Evolutionary conservation across 768 basidiomycete species (phyloP), one percentile per base, ranked within the genome.

Genomic region (Macrolepiota dolichaula): DNA sequence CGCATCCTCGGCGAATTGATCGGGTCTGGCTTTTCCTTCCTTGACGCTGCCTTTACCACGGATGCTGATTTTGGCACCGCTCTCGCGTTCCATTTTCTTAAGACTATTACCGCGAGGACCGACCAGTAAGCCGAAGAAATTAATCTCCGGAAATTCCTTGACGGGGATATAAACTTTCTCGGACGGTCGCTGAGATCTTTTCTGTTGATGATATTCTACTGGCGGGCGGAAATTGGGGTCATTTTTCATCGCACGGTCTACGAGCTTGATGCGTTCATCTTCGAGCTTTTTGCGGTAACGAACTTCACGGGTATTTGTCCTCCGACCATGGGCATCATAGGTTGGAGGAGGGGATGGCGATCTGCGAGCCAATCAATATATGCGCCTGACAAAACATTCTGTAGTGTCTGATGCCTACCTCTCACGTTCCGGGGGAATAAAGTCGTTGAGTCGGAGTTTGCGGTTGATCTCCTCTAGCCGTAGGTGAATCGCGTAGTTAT

Each of bases 141-240:
- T 99, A 81, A 99, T 98, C 77, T 98, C 96, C 1, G 97, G 97
- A 68, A 99, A 99, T 76, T 99, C 97, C 74, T 99, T 98, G 72
- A 98, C 96, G 42, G 97, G 97, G 63, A 99, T 98, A 73, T 98
- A 99, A 63, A 99, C 97, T 77, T 98, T 98, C 62, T 99, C 97
- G 36, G 92, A 91, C 13, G 96, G 96, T 51, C 94, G 86, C 62
- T 92, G 91, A 44, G 92, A 92, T 35, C 94, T 89, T 74, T 97
- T 96, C 72, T 94, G 89, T 72, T 94, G 91, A 64, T 94, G 91
- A 71, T 98, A 96, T 74, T 99, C 97, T 59, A 94, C 90, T 10
- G 97, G 97, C 57, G 97, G 95, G 44, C 92, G 92, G 81, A 96
- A 99, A 71, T 95, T 96, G 17, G 97, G 97, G 69, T 99, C 97